These are phyloP conservation scores for Apiotrichum brassicae DNA, from an alignment of 1,284 basidiomycete genomes.

Conservation along the genomic window DNA sequence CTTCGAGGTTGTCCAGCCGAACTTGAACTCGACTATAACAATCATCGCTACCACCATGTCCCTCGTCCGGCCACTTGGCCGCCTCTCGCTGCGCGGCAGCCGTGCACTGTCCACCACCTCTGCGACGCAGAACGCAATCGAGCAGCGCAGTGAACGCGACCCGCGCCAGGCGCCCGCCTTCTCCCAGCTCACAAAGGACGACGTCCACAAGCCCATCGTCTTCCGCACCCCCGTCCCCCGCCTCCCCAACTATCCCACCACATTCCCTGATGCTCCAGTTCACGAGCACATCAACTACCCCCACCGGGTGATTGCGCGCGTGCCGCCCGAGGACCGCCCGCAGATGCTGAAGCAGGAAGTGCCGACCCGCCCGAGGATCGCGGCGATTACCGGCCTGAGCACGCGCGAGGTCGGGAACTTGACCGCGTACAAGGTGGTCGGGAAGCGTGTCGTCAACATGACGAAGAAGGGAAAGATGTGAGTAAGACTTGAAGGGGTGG, in stretches of 20 bases:
- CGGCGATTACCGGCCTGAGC: constrained; percentile 20
- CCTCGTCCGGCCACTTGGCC: constrained; percentile 5
- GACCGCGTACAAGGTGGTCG: constrained; percentile 31
- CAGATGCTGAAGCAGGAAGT: constrained; percentile 15
- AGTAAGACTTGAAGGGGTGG: constrained; percentile 15
- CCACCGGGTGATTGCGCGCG: constrained; percentile 17
- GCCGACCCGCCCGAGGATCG: background rate
- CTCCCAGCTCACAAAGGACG: background rate
- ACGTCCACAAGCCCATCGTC: constrained; percentile 6
- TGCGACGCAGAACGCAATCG: no score
- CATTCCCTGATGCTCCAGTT: constrained; percentile 16
- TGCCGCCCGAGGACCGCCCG: background rate
- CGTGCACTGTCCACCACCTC: background rate
- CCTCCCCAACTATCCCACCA: constrained; percentile 18
- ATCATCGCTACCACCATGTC: constrained; percentile 9
- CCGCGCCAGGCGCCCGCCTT: background rate
- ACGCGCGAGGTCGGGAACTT: constrained; percentile 34
- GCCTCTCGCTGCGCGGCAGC: background rate
- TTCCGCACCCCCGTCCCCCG: constrained; percentile 20
- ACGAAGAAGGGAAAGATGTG: constrained; percentile 47
- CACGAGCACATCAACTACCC: constrained; percentile 39
- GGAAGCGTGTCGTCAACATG: constrained; percentile 44
- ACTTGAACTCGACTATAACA: no score
- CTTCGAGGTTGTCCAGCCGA: no score
- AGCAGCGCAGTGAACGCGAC: background rate